Evolutionary conservation across 2,329 filamentous ascomycete species (phyloP), one percentile per base, ranked within the genome.

Genomic region (Apiospora sp.): DNA sequence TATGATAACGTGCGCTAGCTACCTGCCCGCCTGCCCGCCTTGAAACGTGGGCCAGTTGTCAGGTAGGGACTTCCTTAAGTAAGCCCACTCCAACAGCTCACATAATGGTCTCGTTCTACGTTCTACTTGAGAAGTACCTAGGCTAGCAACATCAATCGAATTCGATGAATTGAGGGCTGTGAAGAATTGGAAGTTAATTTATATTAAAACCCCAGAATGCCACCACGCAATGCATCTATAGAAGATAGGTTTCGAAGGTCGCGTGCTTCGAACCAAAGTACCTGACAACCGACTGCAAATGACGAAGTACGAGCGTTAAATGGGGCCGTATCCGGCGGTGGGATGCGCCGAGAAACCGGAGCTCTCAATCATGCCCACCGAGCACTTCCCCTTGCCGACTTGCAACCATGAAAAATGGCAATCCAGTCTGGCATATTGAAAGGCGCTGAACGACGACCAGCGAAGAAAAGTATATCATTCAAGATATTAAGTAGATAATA

Each of bases 321-420:
- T 41, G 58, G 58, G 58, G 58, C 58, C 58, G 58, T 34, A 24
- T 41, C 58, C 58, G 58, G 58, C n/a, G 58, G 58, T 64, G 58
- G 58, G 58, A 64, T 64, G 34, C 19, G 58, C 58, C 58, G 58
- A 64, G 34, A 41, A 64, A 64, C 34, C 58, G 58, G 34, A n/a
- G 22, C 58, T 41, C 34, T 34, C 30, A n/a, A 19, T 34, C 58
- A n/a, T 41, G 30, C 8, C 58, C 34, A 12, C 58, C 58, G 34
- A 41, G 41, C 19, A 41, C n/a, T 64, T 64, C 34, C 58, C 27
- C n/a, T n/a, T n/a, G n/a, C 27, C 58, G 58, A 24, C 58, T 14
- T 41, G 58, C 8, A 34, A 64, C 34, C 58, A 41, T 22, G 58
- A 6, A 41, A 64, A n/a, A 58, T 19, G 22, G 19, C 58, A 64